These are phyloP conservation scores for Stipa capillata DNA, from an alignment of 176 grass and related monocot genomes.

Conservation along the genomic window DNA sequence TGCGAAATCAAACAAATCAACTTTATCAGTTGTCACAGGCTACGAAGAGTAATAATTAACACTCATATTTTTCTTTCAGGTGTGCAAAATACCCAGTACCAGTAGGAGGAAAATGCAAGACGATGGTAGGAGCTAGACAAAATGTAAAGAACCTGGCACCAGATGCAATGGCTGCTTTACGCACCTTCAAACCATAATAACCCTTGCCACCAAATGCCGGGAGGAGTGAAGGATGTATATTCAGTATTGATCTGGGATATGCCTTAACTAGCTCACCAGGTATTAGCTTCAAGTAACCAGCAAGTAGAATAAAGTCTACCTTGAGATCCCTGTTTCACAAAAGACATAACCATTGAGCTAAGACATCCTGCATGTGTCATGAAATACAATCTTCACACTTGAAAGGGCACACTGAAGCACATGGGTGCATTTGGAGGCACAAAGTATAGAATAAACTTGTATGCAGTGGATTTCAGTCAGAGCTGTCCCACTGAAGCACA, in stretches of 20 bases:
- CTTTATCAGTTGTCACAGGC: background rate
- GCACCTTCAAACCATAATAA: slow-evolving; percentile 79
- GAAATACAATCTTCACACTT: too few species aligned
- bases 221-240: slow-evolving; percentile 96
- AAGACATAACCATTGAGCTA: background rate
- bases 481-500: background rate
- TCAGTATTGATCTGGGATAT: slow-evolving; percentile 72
- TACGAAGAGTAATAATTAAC: background rate
- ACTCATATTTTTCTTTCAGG: background rate
- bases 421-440: background rate
- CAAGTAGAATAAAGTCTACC: slow-evolving; percentile 80
- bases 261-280: slow-evolving; percentile 55
- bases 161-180: slow-evolving; percentile 76
- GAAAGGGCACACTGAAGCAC: too few species aligned
- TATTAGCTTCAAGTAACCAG: slow-evolving; percentile 93
- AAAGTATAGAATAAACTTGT: background rate
- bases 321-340: slow-evolving; percentile 38
- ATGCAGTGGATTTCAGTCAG: background rate
- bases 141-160: slow-evolving; percentile 58
- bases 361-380: background rate
- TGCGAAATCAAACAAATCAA: too few species aligned
- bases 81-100: background rate
- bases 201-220: slow-evolving; percentile 92
- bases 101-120: background rate
- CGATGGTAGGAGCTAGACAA: background rate